phyloP scores from a whole-genome alignment of 331 rosid species.

The Pyracantha coccinea region DNA sequence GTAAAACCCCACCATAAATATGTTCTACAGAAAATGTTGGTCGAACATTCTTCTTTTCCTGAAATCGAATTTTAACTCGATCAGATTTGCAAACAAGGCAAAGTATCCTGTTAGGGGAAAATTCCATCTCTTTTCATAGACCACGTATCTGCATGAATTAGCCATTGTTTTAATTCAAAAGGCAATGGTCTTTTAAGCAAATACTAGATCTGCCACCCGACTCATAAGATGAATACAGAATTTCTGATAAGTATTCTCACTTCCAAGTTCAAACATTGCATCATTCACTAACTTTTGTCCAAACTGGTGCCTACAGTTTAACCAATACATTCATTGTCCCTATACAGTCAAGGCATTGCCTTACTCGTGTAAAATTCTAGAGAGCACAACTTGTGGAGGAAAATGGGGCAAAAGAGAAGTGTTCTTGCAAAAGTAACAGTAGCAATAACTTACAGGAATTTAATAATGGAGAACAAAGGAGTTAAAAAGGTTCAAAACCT shows the following conservation, averaged over 20 bases:
- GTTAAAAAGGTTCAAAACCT: constrained; percentile 15
- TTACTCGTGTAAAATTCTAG: neutral
- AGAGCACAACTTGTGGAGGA: neutral
- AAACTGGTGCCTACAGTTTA: neutral
- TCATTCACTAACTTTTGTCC: neutral
- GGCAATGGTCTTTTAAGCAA: neutral
- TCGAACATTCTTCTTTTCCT: constrained; percentile 43
- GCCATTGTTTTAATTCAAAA: neutral
- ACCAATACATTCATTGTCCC: neutral
- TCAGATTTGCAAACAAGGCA: neutral
- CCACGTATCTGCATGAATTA: neutral
- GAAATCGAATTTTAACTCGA: constrained; percentile 3
- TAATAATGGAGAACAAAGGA: neutral
- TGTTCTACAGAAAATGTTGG: constrained; percentile 44
- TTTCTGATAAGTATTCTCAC: neutral
- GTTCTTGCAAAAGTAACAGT: neutral
- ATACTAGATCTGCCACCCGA: neutral
- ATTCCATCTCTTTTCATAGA: neutral
- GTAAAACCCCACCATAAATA: constrained; percentile 37
- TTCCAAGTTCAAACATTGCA: neutral
- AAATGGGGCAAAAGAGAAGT: neutral
- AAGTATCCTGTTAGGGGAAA: neutral
- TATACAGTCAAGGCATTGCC: neutral
- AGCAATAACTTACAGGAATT: neutral
- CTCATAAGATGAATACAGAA: neutral